Evolutionary conservation across 208 protist species (phyloP).

Genomic region (Trypanosoma platydactyli): DNA sequence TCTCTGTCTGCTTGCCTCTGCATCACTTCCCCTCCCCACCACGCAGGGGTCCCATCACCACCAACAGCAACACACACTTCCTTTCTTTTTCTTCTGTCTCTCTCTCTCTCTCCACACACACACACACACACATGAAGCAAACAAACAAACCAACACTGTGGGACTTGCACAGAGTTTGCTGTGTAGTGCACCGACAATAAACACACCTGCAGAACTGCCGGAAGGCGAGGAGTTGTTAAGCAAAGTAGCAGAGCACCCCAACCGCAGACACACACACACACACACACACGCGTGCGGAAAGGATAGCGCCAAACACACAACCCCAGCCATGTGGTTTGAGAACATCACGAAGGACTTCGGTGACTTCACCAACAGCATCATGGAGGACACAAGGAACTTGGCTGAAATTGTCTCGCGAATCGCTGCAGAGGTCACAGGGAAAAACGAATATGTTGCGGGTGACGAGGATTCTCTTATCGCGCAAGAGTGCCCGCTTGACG

Average conservation of each 20-base stretch:
- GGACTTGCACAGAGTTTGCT: too few species aligned
- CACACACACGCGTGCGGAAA: background rate
- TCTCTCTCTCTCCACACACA: constrained; percentile 16
- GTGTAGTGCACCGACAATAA: too few species aligned
- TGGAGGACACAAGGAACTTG: constrained; percentile 57
- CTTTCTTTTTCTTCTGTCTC: constrained; percentile 18
- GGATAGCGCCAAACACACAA: background rate
- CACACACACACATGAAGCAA: background rate
- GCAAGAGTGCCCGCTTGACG: constrained; percentile 45
- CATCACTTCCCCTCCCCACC: too few species aligned
- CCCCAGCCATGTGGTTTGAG: constrained; percentile 23
- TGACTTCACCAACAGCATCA: constrained; percentile 58
- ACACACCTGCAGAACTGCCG: too few species aligned
- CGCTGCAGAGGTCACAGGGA: constrained; percentile 60
- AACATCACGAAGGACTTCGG: constrained; percentile 23
- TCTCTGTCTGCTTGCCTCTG: too few species aligned
- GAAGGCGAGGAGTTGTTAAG: too few species aligned
- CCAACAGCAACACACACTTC: constrained; percentile 8
- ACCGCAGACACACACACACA: background rate
- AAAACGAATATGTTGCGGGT: constrained; percentile 49
- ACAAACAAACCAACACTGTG: constrained; percentile 3
- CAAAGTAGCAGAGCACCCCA: too few species aligned
- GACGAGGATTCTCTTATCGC: constrained; percentile 57
- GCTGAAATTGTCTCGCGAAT: constrained; percentile 51
- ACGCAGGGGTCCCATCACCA: background rate